Evolutionary conservation across 139 green algal species (phyloP).

Genomic region (Tetraselmis striata): DNA sequence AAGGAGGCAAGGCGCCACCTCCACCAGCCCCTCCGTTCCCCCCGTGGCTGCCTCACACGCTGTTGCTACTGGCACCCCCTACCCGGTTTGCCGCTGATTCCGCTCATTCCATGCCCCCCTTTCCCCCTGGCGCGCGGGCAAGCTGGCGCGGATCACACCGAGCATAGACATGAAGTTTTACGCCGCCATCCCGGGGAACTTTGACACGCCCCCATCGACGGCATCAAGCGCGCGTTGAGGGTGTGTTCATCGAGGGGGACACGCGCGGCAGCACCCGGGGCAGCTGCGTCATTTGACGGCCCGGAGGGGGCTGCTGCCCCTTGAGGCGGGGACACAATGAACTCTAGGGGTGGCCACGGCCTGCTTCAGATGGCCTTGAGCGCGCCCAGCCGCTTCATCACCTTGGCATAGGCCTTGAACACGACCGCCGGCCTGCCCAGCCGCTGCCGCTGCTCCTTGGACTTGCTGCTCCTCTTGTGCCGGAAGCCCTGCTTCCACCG

Average conservation of each 20-base stretch:
- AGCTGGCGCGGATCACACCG: neutral
- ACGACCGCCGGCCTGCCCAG: neutral
- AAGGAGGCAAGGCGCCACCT: too few species aligned
- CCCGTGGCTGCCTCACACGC: too few species aligned
- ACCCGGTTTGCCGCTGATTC: neutral
- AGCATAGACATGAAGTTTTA: neutral
- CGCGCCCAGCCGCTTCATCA: neutral
- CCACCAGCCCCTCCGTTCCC: neutral
- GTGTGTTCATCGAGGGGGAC: neutral
- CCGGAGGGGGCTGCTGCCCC: too few species aligned
- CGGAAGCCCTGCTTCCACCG: neutral
- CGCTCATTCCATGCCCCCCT: neutral
- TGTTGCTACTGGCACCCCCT: too few species aligned
- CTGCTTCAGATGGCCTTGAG: neutral
- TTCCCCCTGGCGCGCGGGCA: too few species aligned
- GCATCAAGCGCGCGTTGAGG: neutral
- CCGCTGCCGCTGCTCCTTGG: neutral
- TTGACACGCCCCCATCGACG: neutral
- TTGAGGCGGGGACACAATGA: too few species aligned
- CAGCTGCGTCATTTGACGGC: too few species aligned
- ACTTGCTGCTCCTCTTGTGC: neutral
- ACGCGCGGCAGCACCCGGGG: neutral
- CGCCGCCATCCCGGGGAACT: neutral
- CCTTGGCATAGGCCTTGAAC: neutral
- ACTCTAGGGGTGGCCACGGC: too few species aligned